phyloP scores from a whole-genome alignment of 2,329 filamentous ascomycete genomes.

The Chaetomiaceae sp. region DNA sequence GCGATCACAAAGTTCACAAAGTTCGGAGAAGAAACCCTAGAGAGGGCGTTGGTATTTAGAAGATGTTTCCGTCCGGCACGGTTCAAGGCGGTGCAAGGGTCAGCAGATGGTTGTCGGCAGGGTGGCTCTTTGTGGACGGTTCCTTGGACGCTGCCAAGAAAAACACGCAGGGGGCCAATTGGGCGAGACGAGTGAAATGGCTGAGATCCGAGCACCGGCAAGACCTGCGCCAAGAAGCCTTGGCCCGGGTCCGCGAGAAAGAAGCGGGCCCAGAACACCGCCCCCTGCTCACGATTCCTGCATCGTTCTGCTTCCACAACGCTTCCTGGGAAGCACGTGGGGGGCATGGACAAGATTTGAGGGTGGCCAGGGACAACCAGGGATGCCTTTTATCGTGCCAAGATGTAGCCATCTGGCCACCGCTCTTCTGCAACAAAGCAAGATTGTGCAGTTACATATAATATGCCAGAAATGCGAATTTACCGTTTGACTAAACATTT shows the following conservation, averaged over 20 bases:
- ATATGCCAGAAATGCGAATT: not conserved
- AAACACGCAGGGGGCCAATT: not conserved
- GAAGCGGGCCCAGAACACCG: constrained; percentile 8
- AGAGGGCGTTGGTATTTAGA: not conserved
- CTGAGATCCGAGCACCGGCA: constrained; percentile 3
- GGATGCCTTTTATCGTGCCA: not conserved
- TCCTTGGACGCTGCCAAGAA: not conserved
- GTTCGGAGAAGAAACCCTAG: not conserved
- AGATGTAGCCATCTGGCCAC: not conserved
- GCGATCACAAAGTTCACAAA: not conserved
- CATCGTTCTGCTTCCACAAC: not conserved
- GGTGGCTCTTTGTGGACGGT: not conserved
- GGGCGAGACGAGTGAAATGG: too few relatives aligned
- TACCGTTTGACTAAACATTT: not conserved
- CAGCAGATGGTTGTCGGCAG: not conserved
- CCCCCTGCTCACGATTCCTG: not conserved
- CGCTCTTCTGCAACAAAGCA: not conserved
- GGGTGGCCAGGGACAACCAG: not conserved
- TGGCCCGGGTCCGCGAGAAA: constrained; percentile 2
- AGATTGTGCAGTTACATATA: not conserved
- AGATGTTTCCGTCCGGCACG: not conserved
- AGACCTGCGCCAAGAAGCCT: constrained; percentile 10
- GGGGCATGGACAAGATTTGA: constrained; percentile 2
- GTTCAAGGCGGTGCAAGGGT: constrained; percentile 1
- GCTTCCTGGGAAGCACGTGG: constrained; percentile 5